Percentiles rank a stretch among this genome's conserved stretches.
These are phyloP conservation scores for Periconia digitata DNA, from an alignment of 2,329 filamentous ascomycete genomes.

Conservation along the genomic window DNA sequence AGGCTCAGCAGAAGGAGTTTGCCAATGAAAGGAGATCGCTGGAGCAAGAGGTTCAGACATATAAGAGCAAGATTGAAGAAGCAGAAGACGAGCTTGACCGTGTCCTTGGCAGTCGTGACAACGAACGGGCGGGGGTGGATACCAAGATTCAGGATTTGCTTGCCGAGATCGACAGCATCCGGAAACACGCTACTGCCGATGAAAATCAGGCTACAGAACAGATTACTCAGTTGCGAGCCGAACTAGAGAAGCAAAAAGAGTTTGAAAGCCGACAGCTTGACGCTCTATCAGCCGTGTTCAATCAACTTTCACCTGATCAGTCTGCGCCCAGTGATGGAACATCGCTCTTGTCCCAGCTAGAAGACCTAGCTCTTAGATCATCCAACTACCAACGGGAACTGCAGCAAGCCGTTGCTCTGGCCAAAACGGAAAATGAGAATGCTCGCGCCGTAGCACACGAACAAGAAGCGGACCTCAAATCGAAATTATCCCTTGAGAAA, in stretches of 20 bases:
- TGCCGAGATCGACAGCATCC: slow-evolving; percentile 67
- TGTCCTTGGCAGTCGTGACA: slow-evolving; percentile 78
- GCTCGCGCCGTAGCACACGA: slow-evolving; percentile 43
- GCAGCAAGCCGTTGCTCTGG: slow-evolving; percentile 49
- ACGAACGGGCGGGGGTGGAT: slow-evolving; percentile 73
- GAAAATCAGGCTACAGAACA: slow-evolving; percentile 45
- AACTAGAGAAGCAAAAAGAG: slow-evolving; percentile 58
- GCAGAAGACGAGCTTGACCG: slow-evolving; percentile 90
- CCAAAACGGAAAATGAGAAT: slow-evolving; percentile 50
- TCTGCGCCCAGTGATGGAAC: slow-evolving; percentile 41
- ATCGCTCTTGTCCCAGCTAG: slow-evolving; percentile 45
- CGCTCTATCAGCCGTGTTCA: slow-evolving; percentile 38
- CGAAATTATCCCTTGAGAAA: slow-evolving; percentile 43
- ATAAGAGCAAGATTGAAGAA: slow-evolving; percentile 80
- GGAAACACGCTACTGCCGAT: slow-evolving; percentile 52
- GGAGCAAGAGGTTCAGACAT: slow-evolving; percentile 74
- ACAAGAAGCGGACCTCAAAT: slow-evolving; percentile 40
- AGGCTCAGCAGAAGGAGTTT: slow-evolving; percentile 87
- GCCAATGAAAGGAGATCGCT: slow-evolving; percentile 79
- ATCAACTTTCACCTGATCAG: slow-evolving; percentile 40
- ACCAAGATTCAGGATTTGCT: slow-evolving; percentile 69
- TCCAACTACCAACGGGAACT: slow-evolving; percentile 49
- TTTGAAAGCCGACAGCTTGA: slow-evolving; percentile 29
- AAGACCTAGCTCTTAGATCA: slow-evolving; percentile 47
- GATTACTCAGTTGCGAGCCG: slow-evolving; percentile 56